Conservation (phyloP, 140 eudicot genomes). For the Ambrosia hybrid region DNA sequence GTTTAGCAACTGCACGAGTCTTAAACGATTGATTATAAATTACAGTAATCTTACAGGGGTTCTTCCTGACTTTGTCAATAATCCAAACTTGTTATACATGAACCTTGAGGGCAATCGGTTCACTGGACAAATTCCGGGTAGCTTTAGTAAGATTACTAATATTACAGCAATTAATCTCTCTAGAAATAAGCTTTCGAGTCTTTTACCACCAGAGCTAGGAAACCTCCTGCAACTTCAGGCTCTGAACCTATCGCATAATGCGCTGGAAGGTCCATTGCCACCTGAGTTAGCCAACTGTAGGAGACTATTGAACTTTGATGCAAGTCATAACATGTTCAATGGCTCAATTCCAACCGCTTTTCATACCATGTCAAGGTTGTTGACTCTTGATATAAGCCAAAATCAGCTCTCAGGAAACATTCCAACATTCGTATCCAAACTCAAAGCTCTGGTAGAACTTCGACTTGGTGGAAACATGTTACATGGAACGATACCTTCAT, state of each 20-base stretch:
- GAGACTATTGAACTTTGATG: conserved; percentile 45
- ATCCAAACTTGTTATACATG: conserved; percentile 11
- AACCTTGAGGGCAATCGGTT: conserved; percentile 53
- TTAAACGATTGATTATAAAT: conserved; percentile 48
- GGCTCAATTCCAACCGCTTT: conserved; percentile 65
- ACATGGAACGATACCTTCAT: conserved; percentile 59
- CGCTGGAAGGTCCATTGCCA: conserved; percentile 65
- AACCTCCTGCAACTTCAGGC: conserved; percentile 49
- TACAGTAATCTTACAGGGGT: conserved; percentile 59
- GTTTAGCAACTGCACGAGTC: conserved; percentile 55
- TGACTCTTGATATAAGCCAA: conserved; percentile 53
- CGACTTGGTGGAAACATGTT: conserved; percentile 67
- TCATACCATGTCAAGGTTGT: conserved; percentile 48
- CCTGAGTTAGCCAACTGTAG: conserved; percentile 49
- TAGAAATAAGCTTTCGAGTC: conserved; percentile 51
- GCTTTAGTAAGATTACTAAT: conserved; percentile 45
- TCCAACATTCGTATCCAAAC: conserved; percentile 50
- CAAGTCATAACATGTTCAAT: conserved; percentile 52
- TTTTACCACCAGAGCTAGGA: conserved; percentile 59
- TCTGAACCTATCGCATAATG: conserved; percentile 63
- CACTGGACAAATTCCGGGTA: conserved; percentile 55
- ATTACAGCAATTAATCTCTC: conserved; percentile 46
- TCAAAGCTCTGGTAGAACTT: conserved; percentile 42
- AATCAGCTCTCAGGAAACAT: conserved; percentile 65
- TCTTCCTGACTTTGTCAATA: conserved; percentile 60